Conservation (phyloP, 2,329 filamentous ascomycete genomes). For the Didymellaceae sp. region DNA sequence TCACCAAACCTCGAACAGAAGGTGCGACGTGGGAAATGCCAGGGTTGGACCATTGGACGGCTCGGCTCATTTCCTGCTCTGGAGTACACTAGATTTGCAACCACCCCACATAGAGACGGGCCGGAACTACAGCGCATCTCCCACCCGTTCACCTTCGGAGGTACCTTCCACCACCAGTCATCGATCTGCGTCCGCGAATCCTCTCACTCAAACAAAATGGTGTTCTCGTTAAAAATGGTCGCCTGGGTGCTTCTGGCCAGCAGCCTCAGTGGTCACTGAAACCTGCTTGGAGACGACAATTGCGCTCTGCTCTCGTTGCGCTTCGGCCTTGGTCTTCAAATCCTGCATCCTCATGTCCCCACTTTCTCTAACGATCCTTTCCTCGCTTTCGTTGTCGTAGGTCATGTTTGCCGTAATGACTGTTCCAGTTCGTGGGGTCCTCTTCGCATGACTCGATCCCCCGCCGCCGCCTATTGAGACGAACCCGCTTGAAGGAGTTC, state of each 20-base stretch:
- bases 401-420: constrained; percentile 16
- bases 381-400: constrained; percentile 24
- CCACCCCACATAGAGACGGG: background rate
- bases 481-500: constrained; percentile 20
- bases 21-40: background rate
- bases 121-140: background rate
- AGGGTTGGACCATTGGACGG: constrained; percentile 3
- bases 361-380: constrained; percentile 13
- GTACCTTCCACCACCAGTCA: too few species aligned
- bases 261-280: constrained; percentile 24
- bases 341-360: constrained; percentile 18
- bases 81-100: background rate
- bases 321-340: background rate
- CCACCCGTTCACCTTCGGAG: background rate
- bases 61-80: constrained; percentile 4
- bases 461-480: constrained; percentile 26
- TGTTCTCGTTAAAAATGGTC: background rate
- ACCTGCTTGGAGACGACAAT: constrained; percentile 23
- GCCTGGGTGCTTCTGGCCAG: background rate
- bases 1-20: background rate
- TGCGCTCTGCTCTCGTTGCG: background rate
- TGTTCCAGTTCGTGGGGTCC: background rate
- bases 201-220: background rate
- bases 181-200: background rate
- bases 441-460: constrained; percentile 10